Percentiles rank a stretch among this genome's conserved stretches.
Conservation (phyloP, 2,329 filamentous ascomycete genomes). For the Nothomitra cinnamomea region DNA sequence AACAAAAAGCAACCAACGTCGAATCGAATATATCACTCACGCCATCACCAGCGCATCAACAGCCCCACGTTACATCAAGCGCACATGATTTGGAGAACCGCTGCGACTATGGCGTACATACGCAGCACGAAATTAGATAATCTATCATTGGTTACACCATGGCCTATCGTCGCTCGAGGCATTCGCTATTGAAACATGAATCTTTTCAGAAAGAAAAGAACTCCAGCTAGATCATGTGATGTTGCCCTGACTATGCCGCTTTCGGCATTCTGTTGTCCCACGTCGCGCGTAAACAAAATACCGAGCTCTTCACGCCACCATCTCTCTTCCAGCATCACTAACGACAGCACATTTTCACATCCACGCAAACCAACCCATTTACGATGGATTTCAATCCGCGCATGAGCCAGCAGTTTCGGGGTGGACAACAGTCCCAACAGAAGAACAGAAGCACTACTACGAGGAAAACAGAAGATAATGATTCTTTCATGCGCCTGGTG, state of each 20-base stretch:
- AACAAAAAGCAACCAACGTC: no score
- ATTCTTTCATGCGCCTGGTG: conserved; percentile 40
- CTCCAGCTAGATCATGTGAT: background rate
- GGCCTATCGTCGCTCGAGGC: no score
- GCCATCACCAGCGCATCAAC: no score
- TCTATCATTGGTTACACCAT: no score
- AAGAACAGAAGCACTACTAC: conserved; percentile 30
- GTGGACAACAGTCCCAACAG: conserved; percentile 13
- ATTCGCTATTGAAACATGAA: no score
- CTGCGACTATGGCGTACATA: no score
- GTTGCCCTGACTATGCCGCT: background rate
- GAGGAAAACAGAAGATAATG: conserved; percentile 39
- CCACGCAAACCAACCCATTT: background rate
- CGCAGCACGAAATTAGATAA: no score
- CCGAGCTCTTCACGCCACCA: background rate
- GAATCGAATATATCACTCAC: no score
- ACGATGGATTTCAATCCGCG: conserved; percentile 33
- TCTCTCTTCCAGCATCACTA: background rate
- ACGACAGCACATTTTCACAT: background rate
- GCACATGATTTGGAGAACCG: no score
- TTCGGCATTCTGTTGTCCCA: conserved; percentile 1
- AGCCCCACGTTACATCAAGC: no score
- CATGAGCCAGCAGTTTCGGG: conserved; percentile 34
- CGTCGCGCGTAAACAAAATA: background rate
- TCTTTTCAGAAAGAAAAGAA: background rate